A percentile compares a stretch with the other conserved stretches of the same genome.
Conservation (phyloP, 768 basidiomycete species). For the Lyophyllum semitale region DNA sequence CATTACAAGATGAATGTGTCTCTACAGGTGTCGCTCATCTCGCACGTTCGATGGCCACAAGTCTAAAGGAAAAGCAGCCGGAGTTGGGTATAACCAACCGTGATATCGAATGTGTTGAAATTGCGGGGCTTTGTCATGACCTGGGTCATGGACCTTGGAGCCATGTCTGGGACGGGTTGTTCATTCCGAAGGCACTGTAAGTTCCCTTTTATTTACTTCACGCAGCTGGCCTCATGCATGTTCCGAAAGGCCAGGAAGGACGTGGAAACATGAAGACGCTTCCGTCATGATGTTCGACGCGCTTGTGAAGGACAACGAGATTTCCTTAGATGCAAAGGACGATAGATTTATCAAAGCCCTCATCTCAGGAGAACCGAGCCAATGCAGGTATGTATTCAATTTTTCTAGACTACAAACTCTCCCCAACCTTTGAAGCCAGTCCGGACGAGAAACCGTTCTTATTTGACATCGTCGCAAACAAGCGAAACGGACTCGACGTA, state of each 20-base stretch:
- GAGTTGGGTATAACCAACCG: slow-evolving; percentile 66
- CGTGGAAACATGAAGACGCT: slow-evolving; percentile 78
- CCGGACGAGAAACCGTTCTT: slow-evolving; percentile 66
- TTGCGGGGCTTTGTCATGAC: slow-evolving; percentile 84
- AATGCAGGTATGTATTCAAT: slow-evolving; percentile 48
- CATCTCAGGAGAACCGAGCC: slow-evolving; percentile 60
- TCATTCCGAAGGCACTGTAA: slow-evolving; percentile 70
- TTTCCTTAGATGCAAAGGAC: slow-evolving; percentile 51
- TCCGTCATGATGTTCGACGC: slow-evolving; percentile 84
- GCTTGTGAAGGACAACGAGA: slow-evolving; percentile 56
- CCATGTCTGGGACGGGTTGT: slow-evolving; percentile 78
- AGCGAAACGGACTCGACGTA: slow-evolving; percentile 80
- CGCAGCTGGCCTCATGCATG: background rate
- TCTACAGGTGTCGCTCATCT: slow-evolving; percentile 81
- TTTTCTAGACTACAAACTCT: background rate
- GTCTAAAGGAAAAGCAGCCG: slow-evolving; percentile 58
- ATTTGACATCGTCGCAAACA: slow-evolving; percentile 86
- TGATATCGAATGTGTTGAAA: slow-evolving; percentile 74
- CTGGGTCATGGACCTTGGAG: slow-evolving; percentile 87
- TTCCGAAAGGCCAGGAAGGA: slow-evolving; percentile 38
- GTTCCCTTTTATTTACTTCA: slow-evolving; percentile 20
- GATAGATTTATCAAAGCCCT: slow-evolving; percentile 72
- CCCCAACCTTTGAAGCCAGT: slow-evolving; percentile 17
- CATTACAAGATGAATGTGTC: background rate
- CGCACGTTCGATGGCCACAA: slow-evolving; percentile 61